A percentile compares a stretch with the other conserved stretches of the same genome.
Conservation (phyloP, 345 rosid genomes). For the Trapa incisa region DNA sequence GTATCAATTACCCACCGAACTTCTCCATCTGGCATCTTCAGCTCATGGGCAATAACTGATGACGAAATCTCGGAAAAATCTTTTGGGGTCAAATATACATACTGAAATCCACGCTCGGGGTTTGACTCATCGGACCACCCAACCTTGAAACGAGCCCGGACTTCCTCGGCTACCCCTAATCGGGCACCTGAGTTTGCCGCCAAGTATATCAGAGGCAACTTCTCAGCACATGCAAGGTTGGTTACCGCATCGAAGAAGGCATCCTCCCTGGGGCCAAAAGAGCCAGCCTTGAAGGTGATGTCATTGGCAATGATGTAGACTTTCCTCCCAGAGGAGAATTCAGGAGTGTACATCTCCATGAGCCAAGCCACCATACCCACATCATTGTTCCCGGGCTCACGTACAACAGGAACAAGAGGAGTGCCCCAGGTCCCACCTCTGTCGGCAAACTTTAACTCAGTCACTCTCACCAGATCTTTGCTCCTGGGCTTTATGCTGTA, state of each 20-base stretch:
- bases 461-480: conserved; percentile 40
- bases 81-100: conserved; percentile 67
- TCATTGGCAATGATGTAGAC: conserved; percentile 76
- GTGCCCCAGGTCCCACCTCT: conserved; percentile 56
- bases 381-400: conserved; percentile 67
- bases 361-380: conserved; percentile 98
- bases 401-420: conserved; percentile 49
- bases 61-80: conserved; percentile 59
- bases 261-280: conserved; percentile 97
- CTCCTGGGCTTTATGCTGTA: conserved; percentile 32
- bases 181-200: conserved; percentile 99
- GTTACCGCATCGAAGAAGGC: conserved; percentile 92
- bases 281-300: conserved; percentile 94
- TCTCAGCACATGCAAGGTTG: conserved; percentile 80
- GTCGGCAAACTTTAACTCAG: conserved; percentile 73
- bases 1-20: conserved; percentile 89
- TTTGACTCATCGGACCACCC: conserved; percentile 83
- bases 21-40: conserved; percentile 68
- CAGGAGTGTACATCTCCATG: conserved; percentile 86
- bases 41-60: conserved; percentile 79
- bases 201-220: conserved; percentile 84
- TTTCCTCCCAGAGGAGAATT: conserved; percentile 88
- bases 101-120: conserved; percentile 93
- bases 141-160: conserved; percentile 74
- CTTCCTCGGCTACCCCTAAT: conserved; percentile 94